phyloP scores from a whole-genome alignment of 2,329 filamentous ascomycete genomes.

The Lomentospora prolificans region DNA sequence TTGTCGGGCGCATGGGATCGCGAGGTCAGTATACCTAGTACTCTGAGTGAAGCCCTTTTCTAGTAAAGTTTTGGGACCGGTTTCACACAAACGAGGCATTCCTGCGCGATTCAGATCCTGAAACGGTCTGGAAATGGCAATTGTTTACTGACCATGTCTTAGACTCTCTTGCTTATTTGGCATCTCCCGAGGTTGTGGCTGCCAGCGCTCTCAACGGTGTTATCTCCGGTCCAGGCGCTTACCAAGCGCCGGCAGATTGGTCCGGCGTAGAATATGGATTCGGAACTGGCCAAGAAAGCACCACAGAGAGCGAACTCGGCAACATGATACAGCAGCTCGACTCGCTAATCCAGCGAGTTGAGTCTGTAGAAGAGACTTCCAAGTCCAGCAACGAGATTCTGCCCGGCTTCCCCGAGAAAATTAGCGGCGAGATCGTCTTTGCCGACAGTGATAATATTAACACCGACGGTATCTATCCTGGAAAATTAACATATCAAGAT shows the following conservation, averaged over 20 bases:
- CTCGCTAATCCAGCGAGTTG: slow-evolving; percentile 37
- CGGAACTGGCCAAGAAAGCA: slow-evolving; percentile 54
- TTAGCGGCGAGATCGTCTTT: slow-evolving; percentile 81
- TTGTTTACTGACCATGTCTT: too few species aligned
- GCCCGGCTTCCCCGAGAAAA: slow-evolving; percentile 75
- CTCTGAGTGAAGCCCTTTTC: too few species aligned
- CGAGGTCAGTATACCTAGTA: too few species aligned
- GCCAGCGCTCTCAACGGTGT: slow-evolving; percentile 69
- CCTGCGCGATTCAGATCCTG: too few species aligned
- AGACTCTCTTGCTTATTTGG: slow-evolving; percentile 78
- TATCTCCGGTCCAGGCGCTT: slow-evolving; percentile 70
- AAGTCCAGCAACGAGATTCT: slow-evolving; percentile 45
- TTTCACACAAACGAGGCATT: too few species aligned
- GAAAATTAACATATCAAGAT: slow-evolving; percentile 85
- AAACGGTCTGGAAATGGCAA: too few species aligned
- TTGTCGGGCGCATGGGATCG: slow-evolving; percentile 82
- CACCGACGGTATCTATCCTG: slow-evolving; percentile 88
- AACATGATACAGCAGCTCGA: slow-evolving; percentile 63
- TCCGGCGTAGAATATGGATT: not conserved
- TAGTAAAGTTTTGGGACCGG: too few species aligned
- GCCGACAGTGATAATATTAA: slow-evolving; percentile 75
- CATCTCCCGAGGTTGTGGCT: slow-evolving; percentile 83
- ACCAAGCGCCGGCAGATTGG: slow-evolving; percentile 51
- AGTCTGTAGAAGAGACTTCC: slow-evolving; percentile 15
- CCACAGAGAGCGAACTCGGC: slow-evolving; percentile 60